phyloP scores from a whole-genome alignment of 768 basidiomycete genomes.

The Multifurca ochricompacta region DNA sequence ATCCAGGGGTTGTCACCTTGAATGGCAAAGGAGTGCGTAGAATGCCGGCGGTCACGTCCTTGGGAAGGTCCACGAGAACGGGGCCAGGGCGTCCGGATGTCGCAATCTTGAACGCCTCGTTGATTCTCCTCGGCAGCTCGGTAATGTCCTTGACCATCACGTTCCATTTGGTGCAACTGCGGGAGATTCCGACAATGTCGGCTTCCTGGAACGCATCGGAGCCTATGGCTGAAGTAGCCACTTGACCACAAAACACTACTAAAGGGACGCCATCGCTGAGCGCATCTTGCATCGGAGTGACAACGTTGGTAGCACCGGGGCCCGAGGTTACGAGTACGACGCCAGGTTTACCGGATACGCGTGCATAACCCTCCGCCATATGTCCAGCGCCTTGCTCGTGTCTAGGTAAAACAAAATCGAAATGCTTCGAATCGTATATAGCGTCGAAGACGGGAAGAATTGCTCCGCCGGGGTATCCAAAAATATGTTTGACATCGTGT shows the following conservation, averaged over 20 bases:
- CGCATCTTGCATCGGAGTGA: slow-evolving; percentile 98
- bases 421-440: slow-evolving; percentile 92
- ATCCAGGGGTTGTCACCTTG: slow-evolving; percentile 80
- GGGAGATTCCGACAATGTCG: slow-evolving; percentile 91
- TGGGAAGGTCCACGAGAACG: slow-evolving; percentile 97
- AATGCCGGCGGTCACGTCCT: slow-evolving; percentile 93
- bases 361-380: slow-evolving; percentile 98
- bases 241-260: slow-evolving; percentile 94
- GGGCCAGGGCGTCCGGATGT: slow-evolving; percentile 96
- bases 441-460: slow-evolving; percentile 99
- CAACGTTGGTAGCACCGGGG: slow-evolving; percentile 95
- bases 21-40: slow-evolving; percentile 77
- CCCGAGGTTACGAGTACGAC: slow-evolving; percentile 98
- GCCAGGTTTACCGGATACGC: slow-evolving; percentile 94
- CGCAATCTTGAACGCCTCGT: slow-evolving; percentile 99
- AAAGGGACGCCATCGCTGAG: slow-evolving; percentile 90
- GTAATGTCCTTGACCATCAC: slow-evolving; percentile 98
- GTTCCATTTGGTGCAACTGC: slow-evolving; percentile 99
- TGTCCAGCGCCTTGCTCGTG: slow-evolving; percentile 99
- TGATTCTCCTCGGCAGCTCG: slow-evolving; percentile 91
- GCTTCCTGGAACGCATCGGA: slow-evolving; percentile 99
- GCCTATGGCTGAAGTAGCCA: slow-evolving; percentile 99
- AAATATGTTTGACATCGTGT: slow-evolving; percentile 92
- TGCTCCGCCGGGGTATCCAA: slow-evolving; percentile 97
- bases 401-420: slow-evolving; percentile 90